These are phyloP conservation scores for Rhododendron molle DNA, from an alignment of 148 eudicot species.

Conservation along the genomic window DNA sequence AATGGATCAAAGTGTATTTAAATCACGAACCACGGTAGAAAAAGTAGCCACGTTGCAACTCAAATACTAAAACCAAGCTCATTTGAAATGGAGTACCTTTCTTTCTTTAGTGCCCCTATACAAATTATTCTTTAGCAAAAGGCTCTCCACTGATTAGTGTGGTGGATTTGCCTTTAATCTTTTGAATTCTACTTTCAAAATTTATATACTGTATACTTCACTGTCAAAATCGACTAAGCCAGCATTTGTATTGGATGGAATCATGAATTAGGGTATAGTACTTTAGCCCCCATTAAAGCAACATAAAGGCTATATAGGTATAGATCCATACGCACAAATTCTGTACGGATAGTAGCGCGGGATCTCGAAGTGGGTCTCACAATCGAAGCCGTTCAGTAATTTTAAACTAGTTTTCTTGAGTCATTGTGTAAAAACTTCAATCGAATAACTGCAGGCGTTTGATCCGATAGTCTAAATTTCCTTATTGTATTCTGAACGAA, in stretches of 20 bases:
- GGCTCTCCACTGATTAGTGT: constrained; percentile 23
- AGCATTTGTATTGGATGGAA: background rate
- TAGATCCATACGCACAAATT: background rate
- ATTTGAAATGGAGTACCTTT: background rate
- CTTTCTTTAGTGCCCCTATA: background rate
- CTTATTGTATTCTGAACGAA: too few species aligned
- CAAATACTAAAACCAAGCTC: background rate
- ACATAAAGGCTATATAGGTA: background rate
- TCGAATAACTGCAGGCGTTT: too few species aligned
- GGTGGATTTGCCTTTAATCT: constrained; percentile 20
- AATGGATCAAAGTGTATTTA: too few species aligned
- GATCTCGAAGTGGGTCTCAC: too few species aligned
- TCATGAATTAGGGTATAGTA: background rate
- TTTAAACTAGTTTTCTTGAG: too few species aligned
- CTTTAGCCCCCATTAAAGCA: background rate
- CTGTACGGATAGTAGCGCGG: background rate
- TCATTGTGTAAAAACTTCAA: too few species aligned
- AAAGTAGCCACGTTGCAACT: background rate
- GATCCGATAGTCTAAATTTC: background rate
- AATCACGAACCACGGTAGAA: background rate
- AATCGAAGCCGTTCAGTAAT: too few species aligned
- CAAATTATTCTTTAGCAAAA: background rate
- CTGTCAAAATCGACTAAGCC: background rate
- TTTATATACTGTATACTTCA: background rate
- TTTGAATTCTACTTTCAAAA: background rate